These are phyloP conservation scores for Leucocoprinus sp. DNA, from an alignment of 768 basidiomycete species.

Conservation along the genomic window DNA sequence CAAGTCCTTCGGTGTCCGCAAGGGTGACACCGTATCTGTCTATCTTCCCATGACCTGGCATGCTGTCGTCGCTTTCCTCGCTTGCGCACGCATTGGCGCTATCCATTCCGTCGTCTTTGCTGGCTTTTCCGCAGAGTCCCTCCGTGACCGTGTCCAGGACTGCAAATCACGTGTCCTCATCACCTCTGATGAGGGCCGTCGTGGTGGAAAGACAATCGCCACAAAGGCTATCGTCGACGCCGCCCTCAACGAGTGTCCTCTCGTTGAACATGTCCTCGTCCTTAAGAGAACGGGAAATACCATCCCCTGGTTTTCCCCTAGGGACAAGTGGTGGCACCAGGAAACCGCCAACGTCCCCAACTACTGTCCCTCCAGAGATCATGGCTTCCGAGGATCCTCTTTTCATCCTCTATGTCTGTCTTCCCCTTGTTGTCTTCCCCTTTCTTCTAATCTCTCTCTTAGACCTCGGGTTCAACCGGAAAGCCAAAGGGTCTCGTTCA, in stretches of 20 bases:
- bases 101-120: slow-evolving; percentile 97
- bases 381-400: slow-evolving; percentile 94
- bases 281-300: slow-evolving; percentile 79
- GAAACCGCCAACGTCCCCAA: slow-evolving; percentile 75
- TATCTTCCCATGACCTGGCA: slow-evolving; percentile 97
- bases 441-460: slow-evolving; percentile 1
- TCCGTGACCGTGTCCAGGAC: slow-evolving; percentile 87
- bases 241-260: slow-evolving; percentile 76
- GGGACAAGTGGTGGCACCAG: slow-evolving; percentile 98
- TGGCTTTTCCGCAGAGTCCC: slow-evolving; percentile 90
- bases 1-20: slow-evolving; percentile 82
- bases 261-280: slow-evolving; percentile 87
- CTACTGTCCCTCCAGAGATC: slow-evolving; percentile 82
- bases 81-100: slow-evolving; percentile 94
- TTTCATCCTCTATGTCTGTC: slow-evolving; percentile 94
- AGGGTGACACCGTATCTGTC: slow-evolving; percentile 90
- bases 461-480: slow-evolving; percentile 93
- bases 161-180: slow-evolving; percentile 88
- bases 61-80: slow-evolving; percentile 92
- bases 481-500: slow-evolving; percentile 98
- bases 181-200: slow-evolving; percentile 88
- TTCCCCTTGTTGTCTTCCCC: neutral
- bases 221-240: slow-evolving; percentile 92
- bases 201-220: slow-evolving; percentile 93
- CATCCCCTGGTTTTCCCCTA: slow-evolving; percentile 72